phyloP scores from a whole-genome alignment of 306 rosid species.

The Casuarina cunninghamiana region DNA sequence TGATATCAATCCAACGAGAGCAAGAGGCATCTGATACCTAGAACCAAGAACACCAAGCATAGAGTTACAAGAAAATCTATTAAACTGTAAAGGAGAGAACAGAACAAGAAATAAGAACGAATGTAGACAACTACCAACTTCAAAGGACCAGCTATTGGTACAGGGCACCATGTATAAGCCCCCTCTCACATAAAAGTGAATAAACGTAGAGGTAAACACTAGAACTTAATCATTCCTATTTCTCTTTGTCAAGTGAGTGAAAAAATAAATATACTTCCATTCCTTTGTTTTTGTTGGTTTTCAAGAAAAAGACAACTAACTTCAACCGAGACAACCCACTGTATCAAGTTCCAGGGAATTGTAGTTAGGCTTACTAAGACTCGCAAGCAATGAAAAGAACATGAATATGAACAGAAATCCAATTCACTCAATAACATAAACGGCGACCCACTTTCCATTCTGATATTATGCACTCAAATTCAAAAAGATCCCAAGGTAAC shows the following conservation, averaged over 20 bases:
- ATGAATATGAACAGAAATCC: neutral
- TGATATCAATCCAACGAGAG: slow-evolving; percentile 76
- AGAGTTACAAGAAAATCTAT: slow-evolving; percentile 2
- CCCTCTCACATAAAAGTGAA: neutral
- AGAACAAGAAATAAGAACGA: neutral
- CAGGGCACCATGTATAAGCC: neutral
- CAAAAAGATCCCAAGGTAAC: neutral
- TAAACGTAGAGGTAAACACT: neutral
- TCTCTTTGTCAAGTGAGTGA: neutral
- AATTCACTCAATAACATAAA: neutral
- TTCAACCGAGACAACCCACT: too few relatives aligned
- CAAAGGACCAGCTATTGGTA: neutral
- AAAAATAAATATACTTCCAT: too few relatives aligned
- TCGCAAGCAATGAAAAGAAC: neutral
- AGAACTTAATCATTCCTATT: neutral
- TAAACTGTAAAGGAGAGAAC: neutral
- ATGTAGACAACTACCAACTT: neutral
- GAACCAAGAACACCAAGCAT: slow-evolving; percentile 22
- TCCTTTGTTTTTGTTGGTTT: too few relatives aligned
- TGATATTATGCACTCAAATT: neutral
- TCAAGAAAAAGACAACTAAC: too few relatives aligned
- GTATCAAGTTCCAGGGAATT: too few relatives aligned
- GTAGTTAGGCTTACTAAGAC: neutral
- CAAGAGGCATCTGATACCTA: slow-evolving; percentile 91
- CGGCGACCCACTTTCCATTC: neutral